Conservation (phyloP, 768 basidiomycete species). For the Podaxis sp. region DNA sequence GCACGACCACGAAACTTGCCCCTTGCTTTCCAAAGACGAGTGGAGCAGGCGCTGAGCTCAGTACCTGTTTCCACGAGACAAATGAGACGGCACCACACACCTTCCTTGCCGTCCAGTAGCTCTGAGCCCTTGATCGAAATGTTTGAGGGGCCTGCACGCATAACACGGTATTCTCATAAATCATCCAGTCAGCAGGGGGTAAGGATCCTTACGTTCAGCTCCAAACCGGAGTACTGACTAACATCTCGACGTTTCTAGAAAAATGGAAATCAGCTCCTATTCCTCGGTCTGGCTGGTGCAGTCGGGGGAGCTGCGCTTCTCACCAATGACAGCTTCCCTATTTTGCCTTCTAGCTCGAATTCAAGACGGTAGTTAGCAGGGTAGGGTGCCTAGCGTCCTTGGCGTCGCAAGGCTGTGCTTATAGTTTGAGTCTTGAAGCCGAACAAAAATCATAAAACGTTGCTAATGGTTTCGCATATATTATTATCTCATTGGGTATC, state of each 20-base stretch:
- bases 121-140: conserved; percentile 35
- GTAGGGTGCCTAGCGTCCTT: background rate
- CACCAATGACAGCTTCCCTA: conserved; percentile 3
- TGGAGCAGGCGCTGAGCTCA: conserved; percentile 19
- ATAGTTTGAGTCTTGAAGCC: background rate
- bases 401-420: conserved; percentile 3
- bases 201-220: background rate
- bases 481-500: background rate
- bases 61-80: conserved; percentile 21
- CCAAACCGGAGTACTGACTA: background rate
- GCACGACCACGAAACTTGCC: conserved; percentile 33
- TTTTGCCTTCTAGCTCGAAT: background rate
- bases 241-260: background rate
- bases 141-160: conserved; percentile 49
- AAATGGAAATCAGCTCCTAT: conserved; percentile 2
- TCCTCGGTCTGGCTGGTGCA: conserved; percentile 20
- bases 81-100: conserved; percentile 21
- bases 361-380: conserved; percentile 1
- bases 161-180: conserved; percentile 28
- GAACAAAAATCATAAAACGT: conserved; percentile 9
- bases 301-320: conserved; percentile 22
- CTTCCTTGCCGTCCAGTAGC: conserved; percentile 20
- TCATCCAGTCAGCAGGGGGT: conserved; percentile 22
- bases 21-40: conserved; percentile 23
- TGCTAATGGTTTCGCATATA: background rate